Base-by-base conservation (phyloP, 2,329 filamentous ascomycete species). In the Phialocephala sp. region DNA sequence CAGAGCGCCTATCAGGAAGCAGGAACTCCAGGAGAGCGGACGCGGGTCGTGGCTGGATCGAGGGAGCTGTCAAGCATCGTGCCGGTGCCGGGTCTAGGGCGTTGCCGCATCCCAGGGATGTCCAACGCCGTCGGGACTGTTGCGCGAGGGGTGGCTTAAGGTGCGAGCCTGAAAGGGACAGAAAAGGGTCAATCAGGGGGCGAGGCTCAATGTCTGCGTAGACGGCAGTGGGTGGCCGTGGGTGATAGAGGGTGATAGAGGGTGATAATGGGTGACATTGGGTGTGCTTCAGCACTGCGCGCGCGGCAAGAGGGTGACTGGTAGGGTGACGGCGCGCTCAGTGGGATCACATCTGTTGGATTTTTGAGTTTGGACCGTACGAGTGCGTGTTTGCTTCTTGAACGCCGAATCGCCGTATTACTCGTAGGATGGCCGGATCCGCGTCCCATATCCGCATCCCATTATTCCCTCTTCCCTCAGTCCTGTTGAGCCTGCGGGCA, bases 1-100 rank as follows among this genome's bases (percentile, higher is more conserved):
- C 18, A 36, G 14, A 18, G 47, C 20, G 18, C 64, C 60, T 58
- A 63, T 60, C 64, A 66, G 37, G 50, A 63, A 47, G 1, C 5
- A 35, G 27, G 45, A 27, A 22, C 8, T n/a, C n/a, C 43, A 22
- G n/a, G n/a, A n/a, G n/a, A n/a, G n/a, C n/a, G 8, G 5, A 1
- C 11, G 43, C 20, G 1, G 20, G n/a, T 50, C 45, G 45, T 32
- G 27, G 27, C 27, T 32, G 27, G 27, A 32, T 32, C 27, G 27
- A 3, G 27, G 27, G 27, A 32, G 27, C 27, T 32, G 27, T 32
- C 27, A 32, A 6, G 27, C 6, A 32, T 32, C 3, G 45, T 20
- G 18, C 45, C 45, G n/a, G 45, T 20, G 12, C n/a, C 45, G 45
- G 45, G 45, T 14, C 45, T 41, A 18, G 41, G 41, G 41, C 41